Evolutionary conservation across 1,284 basidiomycete genomes (phyloP).

Genomic region (Agroathelia rolfsii): DNA sequence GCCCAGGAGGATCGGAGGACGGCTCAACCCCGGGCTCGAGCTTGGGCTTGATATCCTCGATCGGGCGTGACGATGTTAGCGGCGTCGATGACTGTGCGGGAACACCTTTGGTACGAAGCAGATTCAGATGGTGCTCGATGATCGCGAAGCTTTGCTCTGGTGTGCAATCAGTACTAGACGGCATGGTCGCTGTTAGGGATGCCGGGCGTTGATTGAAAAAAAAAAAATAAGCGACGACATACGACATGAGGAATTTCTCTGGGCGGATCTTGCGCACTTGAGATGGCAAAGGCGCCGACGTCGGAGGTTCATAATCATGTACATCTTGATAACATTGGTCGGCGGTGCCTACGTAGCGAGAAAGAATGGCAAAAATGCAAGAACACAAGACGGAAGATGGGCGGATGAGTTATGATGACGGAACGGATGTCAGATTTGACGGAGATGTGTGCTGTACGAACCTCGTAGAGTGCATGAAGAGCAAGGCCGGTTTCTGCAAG

Average conservation of each 20-base stretch:
- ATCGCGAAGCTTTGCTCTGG: no score
- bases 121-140: no score
- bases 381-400: constrained; percentile 9
- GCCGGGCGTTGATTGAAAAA: constrained; percentile 27
- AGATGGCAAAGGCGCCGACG: no score
- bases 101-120: no score
- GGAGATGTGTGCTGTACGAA: constrained; percentile 16
- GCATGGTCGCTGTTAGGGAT: no score
- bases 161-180: no score
- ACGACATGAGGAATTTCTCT: constrained; percentile 22
- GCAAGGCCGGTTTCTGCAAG: constrained; percentile 63
- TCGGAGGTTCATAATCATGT: constrained; percentile 41
- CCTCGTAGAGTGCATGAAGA: constrained; percentile 75
- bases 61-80: no score
- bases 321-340: constrained; percentile 68
- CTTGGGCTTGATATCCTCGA: no score
- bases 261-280: constrained; percentile 33
- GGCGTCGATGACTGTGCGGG: no score
- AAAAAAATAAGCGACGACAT: constrained; percentile 16
- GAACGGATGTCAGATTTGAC: not conserved
- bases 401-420: constrained; percentile 3
- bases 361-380: constrained; percentile 8
- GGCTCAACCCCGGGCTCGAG: no score
- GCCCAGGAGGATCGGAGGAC: no score
- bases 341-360: constrained; percentile 46